Evolutionary conservation across 1,284 basidiomycete species (phyloP), one percentile per base, ranked within the genome.

Genomic region (Malassezia caprae): DNA sequence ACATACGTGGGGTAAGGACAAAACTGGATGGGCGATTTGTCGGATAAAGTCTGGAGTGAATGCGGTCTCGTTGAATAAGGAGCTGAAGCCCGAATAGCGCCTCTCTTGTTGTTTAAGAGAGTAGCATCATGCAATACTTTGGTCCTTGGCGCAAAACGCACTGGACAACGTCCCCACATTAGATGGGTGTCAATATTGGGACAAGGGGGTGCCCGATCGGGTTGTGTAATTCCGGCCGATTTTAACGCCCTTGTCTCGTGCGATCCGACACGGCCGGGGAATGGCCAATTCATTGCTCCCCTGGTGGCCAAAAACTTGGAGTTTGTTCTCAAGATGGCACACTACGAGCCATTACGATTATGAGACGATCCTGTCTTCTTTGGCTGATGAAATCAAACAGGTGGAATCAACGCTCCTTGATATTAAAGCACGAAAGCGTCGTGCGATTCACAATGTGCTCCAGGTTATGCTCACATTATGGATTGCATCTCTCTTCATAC

Each of bases 341-440:
- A 17, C 15, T 3, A 3, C 53, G 11, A 45, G 58, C 13, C 58
- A 63, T 19, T 56, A 67, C 30, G 79, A 80, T 68, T 81, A 80
- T 62, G 80, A 81, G 56, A 76, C 77, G 2, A 70, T 79, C 23
- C 77, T 81, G 11, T 72, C 77, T 4, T 69, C 69, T 1, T 73
- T 81, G 10, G 76, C 78, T 15, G 68, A 71, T 19, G 76, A 79
- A 26, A 80, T 81, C 59, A 65, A 72, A 27, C 72, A 75, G 13
- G 76, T 78, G 23, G 86, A 93, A 75, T 81, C 82, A 31, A 82
- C 84, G 56, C 82, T 98, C 8, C 84, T 87, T 1, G 90, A 91
- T 72, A 87, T 96, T 66, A 83, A 88, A 10, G 77, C 88, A 45
- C 83, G 90, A 23, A 86, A 96, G 75, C 82, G 89, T 34, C 80